A percentile compares a stretch with the other conserved stretches of the same genome.
Evolutionary conservation across 805 yeast species (phyloP).

Genomic region (Wickerhamomyces chambardii): DNA sequence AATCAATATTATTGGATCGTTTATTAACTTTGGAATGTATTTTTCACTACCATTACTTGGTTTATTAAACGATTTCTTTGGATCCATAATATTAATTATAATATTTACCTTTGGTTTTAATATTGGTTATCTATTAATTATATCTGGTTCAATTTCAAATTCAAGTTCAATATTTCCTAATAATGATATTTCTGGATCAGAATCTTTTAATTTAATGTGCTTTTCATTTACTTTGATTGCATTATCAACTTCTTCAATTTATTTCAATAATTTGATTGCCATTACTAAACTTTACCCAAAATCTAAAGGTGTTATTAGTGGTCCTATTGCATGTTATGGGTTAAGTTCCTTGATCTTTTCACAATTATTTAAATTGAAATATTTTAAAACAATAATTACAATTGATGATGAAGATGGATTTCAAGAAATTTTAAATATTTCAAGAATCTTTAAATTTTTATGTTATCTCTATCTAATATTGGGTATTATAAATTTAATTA

Average conservation of each 20-base stretch:
- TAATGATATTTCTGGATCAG: constrained; percentile 16
- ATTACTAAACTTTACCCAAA: constrained; percentile 83
- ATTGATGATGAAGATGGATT: constrained; percentile 12
- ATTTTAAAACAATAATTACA: constrained; percentile 11
- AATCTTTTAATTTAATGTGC: constrained; percentile 28
- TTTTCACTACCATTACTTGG: constrained; percentile 78
- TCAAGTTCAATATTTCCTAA: too few species aligned
- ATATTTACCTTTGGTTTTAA: constrained; percentile 51
- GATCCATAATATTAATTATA: constrained; percentile 64
- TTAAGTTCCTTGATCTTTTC: constrained; percentile 70
- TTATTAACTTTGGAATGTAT: constrained; percentile 76
- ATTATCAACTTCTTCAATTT: constrained; percentile 62
- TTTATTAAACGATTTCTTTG: constrained; percentile 75
- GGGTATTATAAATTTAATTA: constrained; percentile 52
- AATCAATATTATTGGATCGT: constrained; percentile 66
- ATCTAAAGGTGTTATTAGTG: constrained; percentile 72
- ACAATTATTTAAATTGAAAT: constrained; percentile 38
- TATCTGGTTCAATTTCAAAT: too few species aligned
- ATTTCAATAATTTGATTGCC: constrained; percentile 62
- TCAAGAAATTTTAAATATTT: constrained; percentile 42
- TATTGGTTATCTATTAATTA: constrained; percentile 57
- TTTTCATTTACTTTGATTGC: constrained; percentile 53
- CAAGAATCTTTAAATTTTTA: constrained; percentile 43
- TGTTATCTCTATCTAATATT: constrained; percentile 42
- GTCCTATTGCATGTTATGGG: constrained; percentile 88